Evolutionary conservation across 2,329 filamentous ascomycete genomes (phyloP).

Genomic region (Cercospora berteroae): DNA sequence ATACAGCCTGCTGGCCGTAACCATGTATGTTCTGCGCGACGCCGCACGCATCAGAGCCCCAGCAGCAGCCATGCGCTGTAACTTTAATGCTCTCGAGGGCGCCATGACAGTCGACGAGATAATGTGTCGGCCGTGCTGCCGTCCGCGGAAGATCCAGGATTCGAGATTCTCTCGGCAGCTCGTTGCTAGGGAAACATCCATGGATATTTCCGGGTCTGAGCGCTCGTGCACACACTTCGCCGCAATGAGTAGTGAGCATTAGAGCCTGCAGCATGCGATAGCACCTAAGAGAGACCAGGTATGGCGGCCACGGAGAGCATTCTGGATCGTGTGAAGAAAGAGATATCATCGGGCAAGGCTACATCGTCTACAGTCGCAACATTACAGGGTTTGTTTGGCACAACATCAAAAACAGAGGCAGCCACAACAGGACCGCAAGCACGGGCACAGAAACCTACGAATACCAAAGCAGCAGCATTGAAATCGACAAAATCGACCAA

Average conservation of each 20-base stretch:
- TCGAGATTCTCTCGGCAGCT: neutral
- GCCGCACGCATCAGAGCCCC: neutral
- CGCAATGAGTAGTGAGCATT: constrained; percentile 3
- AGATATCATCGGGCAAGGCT: constrained; percentile 24
- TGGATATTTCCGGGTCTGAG: neutral
- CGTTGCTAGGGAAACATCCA: neutral
- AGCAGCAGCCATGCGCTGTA: constrained; percentile 3
- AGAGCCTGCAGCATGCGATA: neutral
- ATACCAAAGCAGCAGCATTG: neutral
- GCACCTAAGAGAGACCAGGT: neutral
- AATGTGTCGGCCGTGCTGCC: neutral
- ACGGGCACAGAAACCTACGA: neutral
- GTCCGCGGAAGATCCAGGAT: neutral
- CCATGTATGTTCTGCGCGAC: constrained; percentile 14
- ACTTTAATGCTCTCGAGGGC: constrained; percentile 11
- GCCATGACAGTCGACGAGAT: constrained; percentile 8
- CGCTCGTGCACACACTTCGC: neutral
- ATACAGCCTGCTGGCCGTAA: constrained; percentile 7
- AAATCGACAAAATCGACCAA: constrained; percentile 7
- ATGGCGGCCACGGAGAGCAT: constrained; percentile 22
- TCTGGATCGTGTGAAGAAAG: constrained; percentile 23
- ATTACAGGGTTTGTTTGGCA: constrained; percentile 30
- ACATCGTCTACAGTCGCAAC: constrained; percentile 29
- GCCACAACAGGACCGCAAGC: constrained; percentile 8
- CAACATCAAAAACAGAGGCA: constrained; percentile 17